These are phyloP conservation scores for Kwoniella botswanensis DNA, from an alignment of 768 basidiomycete genomes.

Conservation along the genomic window DNA sequence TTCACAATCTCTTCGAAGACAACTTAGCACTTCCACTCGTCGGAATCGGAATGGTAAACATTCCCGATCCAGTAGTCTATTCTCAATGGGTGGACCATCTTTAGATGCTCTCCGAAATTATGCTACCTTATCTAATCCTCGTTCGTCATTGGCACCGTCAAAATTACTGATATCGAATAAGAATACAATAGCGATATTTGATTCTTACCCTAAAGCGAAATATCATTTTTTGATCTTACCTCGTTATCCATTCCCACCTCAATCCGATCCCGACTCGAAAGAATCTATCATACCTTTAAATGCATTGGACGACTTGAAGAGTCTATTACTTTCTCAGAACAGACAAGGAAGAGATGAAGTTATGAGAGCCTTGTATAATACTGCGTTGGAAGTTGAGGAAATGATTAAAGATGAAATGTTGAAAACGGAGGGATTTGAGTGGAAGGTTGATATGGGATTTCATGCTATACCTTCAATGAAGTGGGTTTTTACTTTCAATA, in stretches of 20 bases:
- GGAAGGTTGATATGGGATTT: slow-evolving; percentile 75
- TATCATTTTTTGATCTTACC: slow-evolving; percentile 91
- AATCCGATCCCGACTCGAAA: slow-evolving; percentile 36
- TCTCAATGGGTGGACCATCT: slow-evolving; percentile 14
- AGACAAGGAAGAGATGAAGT: slow-evolving; percentile 66
- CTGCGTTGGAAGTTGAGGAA: slow-evolving; percentile 65
- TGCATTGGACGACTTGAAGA: slow-evolving; percentile 64
- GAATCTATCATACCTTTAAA: slow-evolving; percentile 56
- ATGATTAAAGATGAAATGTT: slow-evolving; percentile 82
- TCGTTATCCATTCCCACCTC: slow-evolving; percentile 60
- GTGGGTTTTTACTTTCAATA: slow-evolving; percentile 62
- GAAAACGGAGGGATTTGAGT: slow-evolving; percentile 58
- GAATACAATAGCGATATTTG: slow-evolving; percentile 49
- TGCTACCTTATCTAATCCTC: slow-evolving; percentile 39
- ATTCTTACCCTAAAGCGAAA: slow-evolving; percentile 63
- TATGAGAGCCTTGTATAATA: slow-evolving; percentile 64
- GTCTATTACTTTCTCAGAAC: slow-evolving; percentile 64
- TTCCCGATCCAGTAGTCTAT: slow-evolving; percentile 4
- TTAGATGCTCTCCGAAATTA: slow-evolving; percentile 38
- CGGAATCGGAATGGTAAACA: background rate
- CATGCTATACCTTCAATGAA: slow-evolving; percentile 84
- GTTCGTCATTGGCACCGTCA: slow-evolving; percentile 26
- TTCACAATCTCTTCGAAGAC: background rate
- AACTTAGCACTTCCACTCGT: background rate
- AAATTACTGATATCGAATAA: slow-evolving; percentile 36